Evolutionary conservation across 768 basidiomycete species (phyloP).

Genomic region (Tylopilus felleus): DNA sequence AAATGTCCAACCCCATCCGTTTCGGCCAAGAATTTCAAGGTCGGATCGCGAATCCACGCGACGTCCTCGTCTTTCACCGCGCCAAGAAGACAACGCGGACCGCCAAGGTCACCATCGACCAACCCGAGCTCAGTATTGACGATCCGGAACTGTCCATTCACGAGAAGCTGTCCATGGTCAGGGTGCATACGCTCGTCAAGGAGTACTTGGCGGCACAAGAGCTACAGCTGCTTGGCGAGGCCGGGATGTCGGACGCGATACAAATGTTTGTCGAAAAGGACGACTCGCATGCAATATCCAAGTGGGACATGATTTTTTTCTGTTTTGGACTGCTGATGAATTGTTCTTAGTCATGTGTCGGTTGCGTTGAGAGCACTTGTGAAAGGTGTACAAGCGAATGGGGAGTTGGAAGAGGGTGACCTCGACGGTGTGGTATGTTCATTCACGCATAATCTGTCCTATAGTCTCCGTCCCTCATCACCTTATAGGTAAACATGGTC

Average conservation of each 20-base stretch:
- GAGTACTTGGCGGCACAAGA: constrained; percentile 93
- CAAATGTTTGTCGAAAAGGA: constrained; percentile 97
- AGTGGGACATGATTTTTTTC: constrained; percentile 45
- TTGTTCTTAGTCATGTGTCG: constrained; percentile 57
- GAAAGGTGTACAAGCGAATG: constrained; percentile 64
- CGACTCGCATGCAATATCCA: constrained; percentile 87
- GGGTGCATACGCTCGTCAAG: constrained; percentile 85
- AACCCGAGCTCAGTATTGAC: constrained; percentile 80
- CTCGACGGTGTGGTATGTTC: constrained; percentile 66
- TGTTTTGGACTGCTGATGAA: neutral
- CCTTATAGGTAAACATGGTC: constrained; percentile 58
- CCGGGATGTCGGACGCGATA: constrained; percentile 91
- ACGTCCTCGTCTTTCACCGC: constrained; percentile 87
- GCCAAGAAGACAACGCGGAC: constrained; percentile 52
- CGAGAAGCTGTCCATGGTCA: constrained; percentile 77
- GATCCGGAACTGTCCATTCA: constrained; percentile 60
- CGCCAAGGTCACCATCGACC: constrained; percentile 64
- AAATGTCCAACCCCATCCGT: constrained; percentile 93
- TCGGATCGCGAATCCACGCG: constrained; percentile 89
- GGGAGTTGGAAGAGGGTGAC: constrained; percentile 67
- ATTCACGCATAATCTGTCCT: neutral
- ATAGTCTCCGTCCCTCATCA: neutral
- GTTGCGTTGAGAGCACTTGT: constrained; percentile 57
- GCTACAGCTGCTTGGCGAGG: constrained; percentile 85
- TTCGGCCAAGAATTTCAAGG: constrained; percentile 96